Evolutionary conservation across 208 protist genomes (phyloP).

Genomic region (Acanthamoeba healyi): DNA sequence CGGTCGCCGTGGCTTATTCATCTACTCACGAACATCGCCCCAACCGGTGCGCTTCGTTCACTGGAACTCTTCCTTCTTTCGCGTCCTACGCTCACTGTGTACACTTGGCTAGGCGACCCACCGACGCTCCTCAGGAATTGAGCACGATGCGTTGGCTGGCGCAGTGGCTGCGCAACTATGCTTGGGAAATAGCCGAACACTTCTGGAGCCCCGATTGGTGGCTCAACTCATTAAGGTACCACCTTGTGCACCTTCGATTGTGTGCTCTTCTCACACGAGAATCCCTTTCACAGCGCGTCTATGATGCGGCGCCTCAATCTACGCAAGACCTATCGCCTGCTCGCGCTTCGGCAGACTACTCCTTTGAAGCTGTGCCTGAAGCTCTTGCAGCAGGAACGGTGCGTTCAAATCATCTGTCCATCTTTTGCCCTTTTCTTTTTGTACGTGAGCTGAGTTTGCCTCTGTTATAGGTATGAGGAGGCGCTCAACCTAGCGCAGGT

Average conservation of each 20-base stretch:
- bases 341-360: no score
- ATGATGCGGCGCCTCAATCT: not conserved
- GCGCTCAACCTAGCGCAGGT: constrained; percentile 35
- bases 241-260: not conserved
- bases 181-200: not conserved
- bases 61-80: no score
- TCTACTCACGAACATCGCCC: not conserved
- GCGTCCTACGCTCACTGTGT: not conserved
- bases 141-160: no score
- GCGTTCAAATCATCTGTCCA: not conserved
- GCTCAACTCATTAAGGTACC: not conserved
- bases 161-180: no score
- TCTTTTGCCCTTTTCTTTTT: not conserved
- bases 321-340: constrained; percentile 43
- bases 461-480: constrained; percentile 34
- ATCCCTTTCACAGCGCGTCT: not conserved
- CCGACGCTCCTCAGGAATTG: no score
- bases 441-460: not conserved
- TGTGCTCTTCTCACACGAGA: not conserved
- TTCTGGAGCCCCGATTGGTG: not conserved
- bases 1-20: not conserved
- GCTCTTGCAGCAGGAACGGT: no score
- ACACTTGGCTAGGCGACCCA: no score
- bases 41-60: not conserved
- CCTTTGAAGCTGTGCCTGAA: no score